Evolutionary conservation across 441 rosid genomes (phyloP), one percentile per base, ranked within the genome.

Genomic region (Erysimum cheiri): DNA sequence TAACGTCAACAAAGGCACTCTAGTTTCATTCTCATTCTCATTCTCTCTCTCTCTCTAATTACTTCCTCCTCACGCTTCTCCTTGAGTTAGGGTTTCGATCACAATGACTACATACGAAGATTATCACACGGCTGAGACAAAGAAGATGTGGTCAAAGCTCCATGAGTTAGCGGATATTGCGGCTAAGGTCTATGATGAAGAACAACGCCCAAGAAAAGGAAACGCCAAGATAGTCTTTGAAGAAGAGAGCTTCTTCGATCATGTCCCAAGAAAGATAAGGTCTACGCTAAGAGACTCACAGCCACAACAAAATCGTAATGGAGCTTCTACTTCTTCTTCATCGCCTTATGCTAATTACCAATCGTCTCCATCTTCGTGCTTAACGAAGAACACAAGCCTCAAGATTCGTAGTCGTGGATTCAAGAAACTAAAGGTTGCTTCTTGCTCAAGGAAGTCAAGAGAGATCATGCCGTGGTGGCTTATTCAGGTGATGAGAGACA

Each of bases 381-480:
- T 40, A 48, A 48, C 24, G 2, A 22, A 22, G 24, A 22, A 2
- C 24, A 22, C 10, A 31, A 52, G 12, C 24, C 31, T 35, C 11
- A 32, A 53, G 69, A 54, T 39, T 28, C 55, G 28, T 60, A 49
- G 0, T 12, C 12, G 15, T 59, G 56, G 56, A 29, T 11, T 14
- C 28, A 35, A 71, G 57, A 71, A 28, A 55, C 33, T 19, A 17
- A 46, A 22, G 76, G 57, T 12, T 55, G 13, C 33, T 63, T 31
- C 40, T 71, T 55, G 39, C 2, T 3, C 15, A 5, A 17, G 32
- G 64, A 58, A 0, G 10, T 3, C 43, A 3, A 24, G 47, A 24
- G 48, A 8, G 15, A 39, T 22, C 24, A 22, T 26, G 11, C 71
- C 71, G 4, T 33, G 43, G 29, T 64, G 54, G 22, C 54, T 64